A percentile compares a stretch with the other conserved stretches of the same genome.
These are phyloP conservation scores for Helianthus tuberosus DNA, from an alignment of 129 eudicot species.

Conservation along the genomic window DNA sequence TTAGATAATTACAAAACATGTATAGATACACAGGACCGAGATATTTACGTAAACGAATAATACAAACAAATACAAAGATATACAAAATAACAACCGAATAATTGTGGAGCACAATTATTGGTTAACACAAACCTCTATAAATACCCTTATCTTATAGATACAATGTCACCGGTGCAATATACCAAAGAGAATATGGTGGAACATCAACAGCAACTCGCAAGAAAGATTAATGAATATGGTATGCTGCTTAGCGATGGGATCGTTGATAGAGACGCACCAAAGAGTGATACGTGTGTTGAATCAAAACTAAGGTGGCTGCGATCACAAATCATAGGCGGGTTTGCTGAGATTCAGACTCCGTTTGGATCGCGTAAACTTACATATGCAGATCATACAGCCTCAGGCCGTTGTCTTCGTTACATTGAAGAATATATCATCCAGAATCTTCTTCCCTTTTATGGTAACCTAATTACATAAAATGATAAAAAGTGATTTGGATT, in stretches of 20 bases:
- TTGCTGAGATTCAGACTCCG: constrained; percentile 50
- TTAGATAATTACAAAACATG: too few species aligned
- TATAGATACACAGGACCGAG: too few species aligned
- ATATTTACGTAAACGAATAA: too few species aligned
- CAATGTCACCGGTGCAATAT: neutral
- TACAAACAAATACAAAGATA: too few species aligned
- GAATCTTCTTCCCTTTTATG: constrained; percentile 68
- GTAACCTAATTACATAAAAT: constrained; percentile 28
- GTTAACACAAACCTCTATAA: too few species aligned
- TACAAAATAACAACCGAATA: too few species aligned
- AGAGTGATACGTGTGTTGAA: constrained; percentile 29
- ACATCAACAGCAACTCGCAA: too few species aligned
- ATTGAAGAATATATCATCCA: constrained; percentile 65
- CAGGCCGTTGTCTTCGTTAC: constrained; percentile 66
- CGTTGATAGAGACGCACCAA: neutral
- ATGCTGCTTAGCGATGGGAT: neutral
- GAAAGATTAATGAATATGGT: neutral
- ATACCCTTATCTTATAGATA: neutral
- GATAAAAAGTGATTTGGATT: too few species aligned
- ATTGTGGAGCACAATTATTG: too few species aligned
- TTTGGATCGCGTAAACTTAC: constrained; percentile 75
- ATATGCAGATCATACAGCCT: constrained; percentile 82
- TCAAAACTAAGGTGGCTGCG: constrained; percentile 60
- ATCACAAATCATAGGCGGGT: constrained; percentile 62
- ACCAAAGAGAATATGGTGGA: neutral